A percentile compares a stretch with the other conserved stretches of the same genome.
Conservation (phyloP, 768 basidiomycete genomes). For the Boletus tylopilopsis region DNA sequence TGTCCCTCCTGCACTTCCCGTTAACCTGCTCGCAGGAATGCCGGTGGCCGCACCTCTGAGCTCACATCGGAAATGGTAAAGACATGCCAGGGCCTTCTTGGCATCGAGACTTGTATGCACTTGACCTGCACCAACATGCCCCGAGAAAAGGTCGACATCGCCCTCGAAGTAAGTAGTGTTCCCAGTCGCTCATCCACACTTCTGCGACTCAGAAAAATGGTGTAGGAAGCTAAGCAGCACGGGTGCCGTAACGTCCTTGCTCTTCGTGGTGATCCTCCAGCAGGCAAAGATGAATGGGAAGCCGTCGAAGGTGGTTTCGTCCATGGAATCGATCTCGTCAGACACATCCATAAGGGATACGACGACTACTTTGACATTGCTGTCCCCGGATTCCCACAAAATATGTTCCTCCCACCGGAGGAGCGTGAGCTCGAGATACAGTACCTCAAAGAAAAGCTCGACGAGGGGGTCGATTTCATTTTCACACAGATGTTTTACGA, state of each 20-base stretch:
- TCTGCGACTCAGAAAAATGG: slow-evolving; percentile 1
- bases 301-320: slow-evolving; percentile 88
- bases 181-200: not conserved
- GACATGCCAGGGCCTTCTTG: slow-evolving; percentile 89
- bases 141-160: slow-evolving; percentile 89
- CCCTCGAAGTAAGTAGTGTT: slow-evolving; percentile 64
- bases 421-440: slow-evolving; percentile 76
- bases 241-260: slow-evolving; percentile 94
- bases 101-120: slow-evolving; percentile 98
- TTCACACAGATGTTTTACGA: slow-evolving; percentile 99
- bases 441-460: slow-evolving; percentile 88
- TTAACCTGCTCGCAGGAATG: slow-evolving; percentile 63
- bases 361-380: slow-evolving; percentile 96
- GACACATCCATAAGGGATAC: slow-evolving; percentile 77
- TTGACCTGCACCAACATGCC: slow-evolving; percentile 99
- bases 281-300: slow-evolving; percentile 88
- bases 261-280: slow-evolving; percentile 88
- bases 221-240: slow-evolving; percentile 80
- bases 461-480: slow-evolving; percentile 88
- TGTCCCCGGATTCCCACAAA: slow-evolving; percentile 89
- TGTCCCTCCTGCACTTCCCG: not conserved
- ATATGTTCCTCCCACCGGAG: slow-evolving; percentile 65
- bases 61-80: slow-evolving; percentile 92
- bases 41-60: slow-evolving; percentile 93
- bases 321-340: slow-evolving; percentile 89